Evolutionary conservation across 106 monocot species (phyloP).

Genomic region (Agapanthus africanus): DNA sequence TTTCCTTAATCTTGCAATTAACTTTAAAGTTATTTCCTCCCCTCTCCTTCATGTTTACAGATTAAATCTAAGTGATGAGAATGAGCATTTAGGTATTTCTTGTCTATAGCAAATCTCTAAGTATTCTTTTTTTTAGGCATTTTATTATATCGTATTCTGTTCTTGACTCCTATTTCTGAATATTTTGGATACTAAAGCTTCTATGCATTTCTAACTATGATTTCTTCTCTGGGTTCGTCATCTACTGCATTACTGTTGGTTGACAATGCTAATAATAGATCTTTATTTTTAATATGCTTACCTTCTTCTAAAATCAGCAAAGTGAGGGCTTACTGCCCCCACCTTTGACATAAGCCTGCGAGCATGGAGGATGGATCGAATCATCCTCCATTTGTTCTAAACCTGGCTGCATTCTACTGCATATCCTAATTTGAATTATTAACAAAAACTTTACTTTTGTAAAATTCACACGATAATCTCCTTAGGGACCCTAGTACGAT

Average conservation of each 20-base stretch:
- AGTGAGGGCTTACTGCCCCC: not conserved
- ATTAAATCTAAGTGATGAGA: too few species aligned
- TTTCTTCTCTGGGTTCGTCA: not conserved
- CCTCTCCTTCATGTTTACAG: too few species aligned
- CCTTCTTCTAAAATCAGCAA: not conserved
- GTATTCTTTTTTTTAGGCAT: too few species aligned
- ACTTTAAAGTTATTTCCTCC: too few species aligned
- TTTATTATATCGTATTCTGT: too few species aligned
- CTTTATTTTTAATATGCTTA: not conserved
- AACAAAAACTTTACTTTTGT: not conserved
- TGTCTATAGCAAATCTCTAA: too few species aligned
- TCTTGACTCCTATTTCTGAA: too few species aligned
- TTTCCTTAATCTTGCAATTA: not conserved
- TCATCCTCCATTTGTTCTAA: not conserved
- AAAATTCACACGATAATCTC: not conserved
- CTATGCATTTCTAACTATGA: not conserved
- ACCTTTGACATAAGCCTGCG: not conserved
- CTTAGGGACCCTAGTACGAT: not conserved
- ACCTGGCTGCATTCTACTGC: not conserved
- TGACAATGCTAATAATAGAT: not conserved
- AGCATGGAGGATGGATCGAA: not conserved
- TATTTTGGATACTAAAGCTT: too few species aligned
- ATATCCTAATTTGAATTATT: not conserved
- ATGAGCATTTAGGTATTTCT: too few species aligned
- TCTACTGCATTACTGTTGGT: not conserved